Evolutionary conservation across 768 basidiomycete species (phyloP), one percentile per base, ranked within the genome.

Genomic region (Pulveroboletus ravenelii): DNA sequence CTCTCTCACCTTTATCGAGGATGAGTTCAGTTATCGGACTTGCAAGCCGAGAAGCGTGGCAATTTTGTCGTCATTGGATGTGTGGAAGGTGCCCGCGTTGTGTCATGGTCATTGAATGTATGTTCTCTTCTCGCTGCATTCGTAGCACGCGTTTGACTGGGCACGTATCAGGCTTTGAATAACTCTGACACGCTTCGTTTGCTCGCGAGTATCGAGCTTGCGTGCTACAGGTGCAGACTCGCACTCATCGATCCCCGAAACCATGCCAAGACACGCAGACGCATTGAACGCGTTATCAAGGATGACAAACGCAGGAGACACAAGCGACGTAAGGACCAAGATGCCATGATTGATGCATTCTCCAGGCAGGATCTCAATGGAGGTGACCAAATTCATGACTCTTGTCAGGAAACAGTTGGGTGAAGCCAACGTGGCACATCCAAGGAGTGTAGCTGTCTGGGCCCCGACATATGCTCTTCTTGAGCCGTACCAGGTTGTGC

Each of bases 81-180:
- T 48, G 81, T 92, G 18, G 87, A 91, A 51, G 82, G 81, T 18
- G 64, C 74, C 36, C 80, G 78, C 37, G 89, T 92, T 36, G 73
- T 91, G 30, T 91, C 89, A 13, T 92, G 89, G 88, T 91, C 89
- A 29, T 65, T 91, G 52, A 90, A 91, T 61, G 89, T 89, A 59
- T 49, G 82, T 39, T 49, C 35, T 39, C 38, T 45, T 53, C n/a
- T 39, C 40, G 25, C 46, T 47, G 42, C 30, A 36, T 53, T 42
- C 35, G 39, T 37, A 38, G 10, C 38, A 42, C 29, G 41, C 48
- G 37, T 31, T 54, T 61, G 53, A 59, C 40, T 46, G 34, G 41
- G 34, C 36, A 41, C 57, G 40, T 53, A 36, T 38, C 55, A 92
- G 89, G 88, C 89, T 2, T 67, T 89, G 55, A 92, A 89, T 62